Percentiles rank a stretch among this genome's conserved stretches.
Conservation (phyloP, 352 stramenopile genomes). For the Pythium volutum region DNA sequence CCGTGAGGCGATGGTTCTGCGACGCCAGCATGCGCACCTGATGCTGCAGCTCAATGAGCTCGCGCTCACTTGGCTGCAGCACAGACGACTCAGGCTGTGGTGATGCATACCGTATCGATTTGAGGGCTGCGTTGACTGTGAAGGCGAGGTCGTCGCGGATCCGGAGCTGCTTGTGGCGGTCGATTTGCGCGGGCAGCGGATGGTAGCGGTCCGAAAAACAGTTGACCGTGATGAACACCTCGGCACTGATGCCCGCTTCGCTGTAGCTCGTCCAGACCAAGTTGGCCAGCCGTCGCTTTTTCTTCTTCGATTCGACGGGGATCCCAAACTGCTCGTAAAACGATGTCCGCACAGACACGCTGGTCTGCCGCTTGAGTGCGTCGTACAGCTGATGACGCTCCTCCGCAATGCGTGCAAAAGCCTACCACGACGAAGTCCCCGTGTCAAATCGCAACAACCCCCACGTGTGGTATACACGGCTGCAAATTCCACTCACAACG, state of each 20-base stretch:
- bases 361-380: constrained; percentile 52
- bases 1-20: constrained; percentile 59
- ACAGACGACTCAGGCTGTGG: constrained; percentile 26
- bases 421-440: constrained; percentile 24
- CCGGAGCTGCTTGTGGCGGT: constrained; percentile 70
- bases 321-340: constrained; percentile 76
- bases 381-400: constrained; percentile 56
- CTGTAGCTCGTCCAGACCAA: constrained; percentile 66
- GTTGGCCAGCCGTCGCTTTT: constrained; percentile 65
- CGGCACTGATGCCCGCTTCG: constrained; percentile 50
- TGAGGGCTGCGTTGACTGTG: constrained; percentile 75
- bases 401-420: constrained; percentile 44
- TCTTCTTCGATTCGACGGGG: constrained; percentile 46
- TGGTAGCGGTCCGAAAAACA: constrained; percentile 53
- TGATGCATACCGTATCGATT: constrained; percentile 59
- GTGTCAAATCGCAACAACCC: background rate
- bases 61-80: constrained; percentile 30
- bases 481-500: constrained; percentile 24
- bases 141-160: constrained; percentile 73
- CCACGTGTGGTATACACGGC: background rate
- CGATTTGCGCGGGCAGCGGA: constrained; percentile 51
- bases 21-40: constrained; percentile 58
- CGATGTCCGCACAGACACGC: constrained; percentile 28
- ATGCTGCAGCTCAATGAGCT: constrained; percentile 48
- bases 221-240: constrained; percentile 64